Evolutionary conservation across 495 filamentous ascomycete genomes (phyloP).

Genomic region (Podospora australis): DNA sequence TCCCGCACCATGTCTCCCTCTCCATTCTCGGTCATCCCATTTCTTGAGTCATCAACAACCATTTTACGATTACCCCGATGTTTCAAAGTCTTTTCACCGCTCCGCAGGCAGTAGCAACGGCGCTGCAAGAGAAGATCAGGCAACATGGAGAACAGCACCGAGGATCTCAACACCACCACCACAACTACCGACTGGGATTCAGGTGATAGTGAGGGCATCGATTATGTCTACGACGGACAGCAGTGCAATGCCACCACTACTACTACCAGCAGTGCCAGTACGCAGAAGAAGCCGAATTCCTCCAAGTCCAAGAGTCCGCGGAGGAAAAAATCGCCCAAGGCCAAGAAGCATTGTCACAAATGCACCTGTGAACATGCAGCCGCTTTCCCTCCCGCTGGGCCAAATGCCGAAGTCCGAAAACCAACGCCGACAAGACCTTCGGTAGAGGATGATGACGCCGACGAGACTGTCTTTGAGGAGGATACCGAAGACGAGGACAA

Average conservation of each 20-base stretch:
- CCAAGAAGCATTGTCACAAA: slow-evolving; percentile 6
- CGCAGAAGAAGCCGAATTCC: slow-evolving; percentile 1
- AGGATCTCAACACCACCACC: slow-evolving; percentile 10
- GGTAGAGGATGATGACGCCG: slow-evolving; percentile 10
- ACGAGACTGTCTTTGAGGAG: slow-evolving; percentile 12
- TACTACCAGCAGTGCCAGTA: background rate
- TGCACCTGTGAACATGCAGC: slow-evolving; percentile 1
- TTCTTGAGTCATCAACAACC: background rate
- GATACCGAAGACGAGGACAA: slow-evolving; percentile 14
- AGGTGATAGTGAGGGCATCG: slow-evolving; percentile 20
- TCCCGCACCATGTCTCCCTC: background rate
- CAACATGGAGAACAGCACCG: slow-evolving; percentile 13
- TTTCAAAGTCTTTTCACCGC: slow-evolving; percentile 11
- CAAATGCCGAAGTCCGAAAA: background rate
- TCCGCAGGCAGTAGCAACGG: slow-evolving; percentile 13
- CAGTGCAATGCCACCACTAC: slow-evolving; percentile 1
- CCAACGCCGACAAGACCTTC: background rate
- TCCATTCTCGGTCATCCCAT: background rate
- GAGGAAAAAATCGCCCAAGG: slow-evolving; percentile 10
- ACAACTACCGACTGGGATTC: slow-evolving; percentile 28
- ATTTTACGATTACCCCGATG: slow-evolving; percentile 8
- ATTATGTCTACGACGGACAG: slow-evolving; percentile 24
- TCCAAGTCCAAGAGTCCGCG: slow-evolving; percentile 12
- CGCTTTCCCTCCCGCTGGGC: background rate
- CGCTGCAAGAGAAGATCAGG: slow-evolving; percentile 15